Evolutionary conservation across 2,329 filamentous ascomycete genomes (phyloP).

Genomic region (Colletotrichum sp.): DNA sequence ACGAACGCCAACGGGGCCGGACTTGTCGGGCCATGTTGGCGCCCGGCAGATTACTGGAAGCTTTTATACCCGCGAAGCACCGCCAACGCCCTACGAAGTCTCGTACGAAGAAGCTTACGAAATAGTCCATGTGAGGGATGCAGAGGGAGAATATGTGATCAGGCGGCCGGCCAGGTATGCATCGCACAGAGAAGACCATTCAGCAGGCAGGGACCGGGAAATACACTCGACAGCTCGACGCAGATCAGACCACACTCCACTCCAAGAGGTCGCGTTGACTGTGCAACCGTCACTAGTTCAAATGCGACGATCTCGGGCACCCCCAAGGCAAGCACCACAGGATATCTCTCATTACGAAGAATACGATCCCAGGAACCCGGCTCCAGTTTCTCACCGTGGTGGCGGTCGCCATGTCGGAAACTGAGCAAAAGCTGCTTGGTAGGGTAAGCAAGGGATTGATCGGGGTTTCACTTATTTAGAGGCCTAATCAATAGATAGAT

Average conservation of each 20-base stretch:
- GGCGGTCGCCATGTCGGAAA: neutral
- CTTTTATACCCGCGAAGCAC: neutral
- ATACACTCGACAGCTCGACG: neutral
- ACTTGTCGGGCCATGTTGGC: neutral
- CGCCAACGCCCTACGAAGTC: conserved; percentile 25
- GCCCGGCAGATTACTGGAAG: neutral
- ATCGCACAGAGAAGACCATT: conserved; percentile 24
- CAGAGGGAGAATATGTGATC: conserved; percentile 51
- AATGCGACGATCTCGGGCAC: neutral
- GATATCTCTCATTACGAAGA: conserved; percentile 36
- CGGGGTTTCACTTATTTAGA: neutral
- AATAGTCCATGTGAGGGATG: conserved; percentile 49
- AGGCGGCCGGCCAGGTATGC: conserved; percentile 41
- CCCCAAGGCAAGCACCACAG: neutral
- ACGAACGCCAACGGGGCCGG: neutral
- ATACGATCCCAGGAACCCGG: conserved; percentile 49
- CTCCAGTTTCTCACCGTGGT: neutral
- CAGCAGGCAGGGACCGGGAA: neutral
- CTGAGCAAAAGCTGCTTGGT: neutral
- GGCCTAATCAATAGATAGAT: neutral
- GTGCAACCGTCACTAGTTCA: neutral
- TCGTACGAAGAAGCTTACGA: conserved; percentile 45
- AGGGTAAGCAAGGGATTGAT: neutral
- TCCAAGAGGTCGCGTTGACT: neutral
- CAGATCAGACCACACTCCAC: neutral